Conservation (phyloP, 345 rosid species). For the Tarenaya hassleriana region DNA sequence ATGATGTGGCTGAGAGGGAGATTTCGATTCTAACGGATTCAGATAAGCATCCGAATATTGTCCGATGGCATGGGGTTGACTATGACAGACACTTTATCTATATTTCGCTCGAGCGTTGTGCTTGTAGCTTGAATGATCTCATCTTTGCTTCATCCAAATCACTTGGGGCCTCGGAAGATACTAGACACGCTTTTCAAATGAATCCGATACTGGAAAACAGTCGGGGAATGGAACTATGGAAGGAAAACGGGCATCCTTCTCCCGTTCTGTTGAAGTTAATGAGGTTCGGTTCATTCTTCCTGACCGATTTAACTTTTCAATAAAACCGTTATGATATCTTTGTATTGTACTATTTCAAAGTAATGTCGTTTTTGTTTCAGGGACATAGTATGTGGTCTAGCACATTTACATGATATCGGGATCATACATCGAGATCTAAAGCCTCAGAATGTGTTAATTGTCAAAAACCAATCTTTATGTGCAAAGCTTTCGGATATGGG, state of each 20-base stretch:
- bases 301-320: background rate
- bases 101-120: slow-evolving; percentile 59
- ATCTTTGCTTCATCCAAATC: slow-evolving; percentile 35
- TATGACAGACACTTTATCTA: slow-evolving; percentile 61
- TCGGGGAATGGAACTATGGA: slow-evolving; percentile 47
- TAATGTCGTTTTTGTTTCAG: slow-evolving; percentile 30
- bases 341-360: slow-evolving; percentile 3
- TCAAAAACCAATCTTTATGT: slow-evolving; percentile 44
- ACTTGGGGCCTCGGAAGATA: slow-evolving; percentile 30
- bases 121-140: slow-evolving; percentile 61
- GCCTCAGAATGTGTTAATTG: slow-evolving; percentile 77
- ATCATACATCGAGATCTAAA: slow-evolving; percentile 72
- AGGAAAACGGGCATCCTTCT: slow-evolving; percentile 55
- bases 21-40: slow-evolving; percentile 65
- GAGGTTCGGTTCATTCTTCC: slow-evolving; percentile 37
- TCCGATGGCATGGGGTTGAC: slow-evolving; percentile 68
- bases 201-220: slow-evolving; percentile 32
- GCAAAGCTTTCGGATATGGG: slow-evolving; percentile 89
- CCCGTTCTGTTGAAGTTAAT: slow-evolving; percentile 47
- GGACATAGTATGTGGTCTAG: slow-evolving; percentile 60
- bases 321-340: slow-evolving; percentile 9
- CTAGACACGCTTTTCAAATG: slow-evolving; percentile 26
- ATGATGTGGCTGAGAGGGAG: slow-evolving; percentile 63
- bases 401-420: slow-evolving; percentile 70
- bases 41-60: slow-evolving; percentile 65